Conservation (phyloP, 768 basidiomycete genomes). For the Suillus clintonianus region DNA sequence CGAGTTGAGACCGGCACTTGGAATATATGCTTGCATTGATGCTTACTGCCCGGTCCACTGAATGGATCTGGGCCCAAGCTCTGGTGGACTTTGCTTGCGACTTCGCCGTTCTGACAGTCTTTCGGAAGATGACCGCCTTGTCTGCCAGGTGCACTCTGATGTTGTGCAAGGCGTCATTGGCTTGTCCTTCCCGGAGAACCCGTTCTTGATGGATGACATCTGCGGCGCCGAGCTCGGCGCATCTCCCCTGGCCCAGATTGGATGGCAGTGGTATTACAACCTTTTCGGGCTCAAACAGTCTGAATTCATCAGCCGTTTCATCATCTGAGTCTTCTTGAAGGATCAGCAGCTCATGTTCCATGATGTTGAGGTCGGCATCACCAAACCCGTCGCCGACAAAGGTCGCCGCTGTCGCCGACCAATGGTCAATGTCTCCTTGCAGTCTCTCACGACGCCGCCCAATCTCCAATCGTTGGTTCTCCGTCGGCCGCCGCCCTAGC, state of each 20-base stretch:
- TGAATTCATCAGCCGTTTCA: too few species aligned
- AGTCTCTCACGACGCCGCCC: not conserved
- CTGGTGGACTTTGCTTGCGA: not conserved
- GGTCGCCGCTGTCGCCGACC: too few species aligned
- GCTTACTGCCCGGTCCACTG: not conserved
- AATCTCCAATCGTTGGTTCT: not conserved
- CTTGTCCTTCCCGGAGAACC: conserved; percentile 9
- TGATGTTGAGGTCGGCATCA: too few species aligned
- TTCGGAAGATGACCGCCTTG: conserved; percentile 7
- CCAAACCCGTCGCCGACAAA: too few species aligned
- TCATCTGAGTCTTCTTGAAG: too few species aligned
- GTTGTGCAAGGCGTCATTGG: conserved; percentile 15
- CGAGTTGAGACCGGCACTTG: not conserved
- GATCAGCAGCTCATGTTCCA: too few species aligned
- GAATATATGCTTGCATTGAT: not conserved
- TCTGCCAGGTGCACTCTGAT: conserved; percentile 6
- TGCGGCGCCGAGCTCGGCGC: not conserved
- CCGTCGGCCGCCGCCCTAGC: not conserved
- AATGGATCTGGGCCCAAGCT: conserved; percentile 1
- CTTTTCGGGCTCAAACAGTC: too few species aligned
- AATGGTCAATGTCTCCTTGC: too few species aligned
- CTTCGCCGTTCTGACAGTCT: not conserved
- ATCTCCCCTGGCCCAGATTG: not conserved
- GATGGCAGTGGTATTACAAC: not conserved
- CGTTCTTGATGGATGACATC: conserved; percentile 5